Base-by-base conservation (phyloP, 768 basidiomycete species). In the Boletus patriciae region DNA sequence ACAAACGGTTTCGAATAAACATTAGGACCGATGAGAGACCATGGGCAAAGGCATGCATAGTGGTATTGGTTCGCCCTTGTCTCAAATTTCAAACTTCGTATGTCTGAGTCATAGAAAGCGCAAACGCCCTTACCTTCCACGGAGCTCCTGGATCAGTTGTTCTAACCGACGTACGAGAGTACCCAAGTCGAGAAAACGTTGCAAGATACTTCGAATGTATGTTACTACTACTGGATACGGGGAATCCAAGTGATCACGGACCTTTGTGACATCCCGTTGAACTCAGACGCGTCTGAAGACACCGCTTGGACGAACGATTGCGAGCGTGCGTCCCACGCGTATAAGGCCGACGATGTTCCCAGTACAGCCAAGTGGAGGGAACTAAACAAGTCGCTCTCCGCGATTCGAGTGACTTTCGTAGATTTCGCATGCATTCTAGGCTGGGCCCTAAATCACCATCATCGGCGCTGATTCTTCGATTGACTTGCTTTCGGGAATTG, bases 101-200 rank as follows among this genome's bases (percentile, higher is more conserved):
- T 52, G 47, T 57, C 31, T 37, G 48, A 21, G 38, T 47, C n/a
- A 13, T 16, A 33, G 52, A 50, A 44, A 29, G 44, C 29, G 15
- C 15, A n/a, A 50, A 50, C 21, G 45, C 29, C 55, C 70, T 48
- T 54, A 89, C 89, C 78, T 81, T 37, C 62, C 57, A 45, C 82
- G 78, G n/a, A 87, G 66, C 9, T 62, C 59, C 16, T 70, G 68
- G 4, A 85, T 60, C 4, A 89, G 66, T 3, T 72, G 70, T 50
- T 93, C 90, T 8, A 92, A 65, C 21, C 91, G 81, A 44, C 90
- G 82, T 38, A 88, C 66, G 3, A 85, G 68, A 1, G 83, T 83
- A 8, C 91, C 91, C 46, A 93, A 84, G 8, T 75, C 78, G 31
- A 90, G 58, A 69, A 92, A 92, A 7, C 86, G 79, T 37, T 74